A percentile compares a stretch with the other conserved stretches of the same genome.
These are phyloP conservation scores for Closterium sp. DNA, from an alignment of 139 green algal genomes.

Conservation along the genomic window DNA sequence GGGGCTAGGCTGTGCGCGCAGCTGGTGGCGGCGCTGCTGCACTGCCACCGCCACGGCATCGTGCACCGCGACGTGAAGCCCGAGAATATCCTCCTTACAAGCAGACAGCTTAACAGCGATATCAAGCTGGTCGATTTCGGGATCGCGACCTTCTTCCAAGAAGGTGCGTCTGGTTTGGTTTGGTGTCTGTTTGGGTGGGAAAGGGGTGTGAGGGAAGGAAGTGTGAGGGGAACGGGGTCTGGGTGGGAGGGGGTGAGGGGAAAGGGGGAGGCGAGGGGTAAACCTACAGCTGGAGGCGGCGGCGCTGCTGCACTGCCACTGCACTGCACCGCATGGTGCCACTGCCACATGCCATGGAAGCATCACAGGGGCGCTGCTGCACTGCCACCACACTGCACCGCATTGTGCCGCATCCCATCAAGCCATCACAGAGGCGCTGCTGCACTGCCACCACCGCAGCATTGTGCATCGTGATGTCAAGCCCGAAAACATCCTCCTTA, in stretches of 20 bases:
- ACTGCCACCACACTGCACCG: background rate
- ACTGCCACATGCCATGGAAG: too few species aligned
- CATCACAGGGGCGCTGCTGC: background rate
- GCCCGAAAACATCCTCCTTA: constrained; percentile 4
- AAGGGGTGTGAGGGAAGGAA: background rate
- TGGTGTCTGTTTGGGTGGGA: constrained; percentile 1
- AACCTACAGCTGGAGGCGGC: background rate
- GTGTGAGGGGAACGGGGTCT: too few species aligned
- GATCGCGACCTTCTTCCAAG: background rate
- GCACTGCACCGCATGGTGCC: too few species aligned
- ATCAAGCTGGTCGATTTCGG: background rate
- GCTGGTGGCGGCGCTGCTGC: background rate
- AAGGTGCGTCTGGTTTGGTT: constrained; percentile 7
- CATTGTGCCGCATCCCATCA: too few species aligned
- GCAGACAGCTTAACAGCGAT: background rate
- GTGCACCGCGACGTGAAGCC: constrained; percentile 3
- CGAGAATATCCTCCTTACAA: constrained; percentile 14
- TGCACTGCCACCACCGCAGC: background rate
- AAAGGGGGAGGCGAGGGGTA: too few species aligned
- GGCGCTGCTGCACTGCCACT: background rate
- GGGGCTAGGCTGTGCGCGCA: background rate
- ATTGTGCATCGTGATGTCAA: background rate
- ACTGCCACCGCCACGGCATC: constrained; percentile 2
- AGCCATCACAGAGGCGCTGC: background rate
- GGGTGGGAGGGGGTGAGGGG: background rate